Evolutionary conservation across 2,329 filamentous ascomycete genomes (phyloP), one percentile per base, ranked within the genome.

Genomic region (Calcarisporium arbuscula): DNA sequence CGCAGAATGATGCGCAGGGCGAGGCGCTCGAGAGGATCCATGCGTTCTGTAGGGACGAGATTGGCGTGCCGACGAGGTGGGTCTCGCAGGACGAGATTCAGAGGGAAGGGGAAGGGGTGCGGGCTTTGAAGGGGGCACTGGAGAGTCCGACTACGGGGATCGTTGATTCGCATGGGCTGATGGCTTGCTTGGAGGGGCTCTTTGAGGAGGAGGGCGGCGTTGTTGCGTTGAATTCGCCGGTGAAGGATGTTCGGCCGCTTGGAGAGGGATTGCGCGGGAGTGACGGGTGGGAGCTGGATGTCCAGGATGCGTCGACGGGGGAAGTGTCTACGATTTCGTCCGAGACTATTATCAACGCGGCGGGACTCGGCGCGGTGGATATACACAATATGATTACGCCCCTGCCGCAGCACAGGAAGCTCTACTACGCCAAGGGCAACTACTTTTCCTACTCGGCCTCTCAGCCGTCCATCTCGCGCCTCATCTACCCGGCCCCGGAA

Each of bases 401-500:
- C 0, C 47, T 62, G 0, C 57, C 64, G 1, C 61, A 72, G 5
- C 77, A 77, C 32, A 64, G 66, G 25, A 72, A 60, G 17, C 73
- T 87, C 5, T 85, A 76, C 66, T 96, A 83, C 61, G 90, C 90
- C 39, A 98, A 98, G 65, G 92, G 92, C 1, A 90, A 86, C 41
- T 98, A 98, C 65, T 96, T 94, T 64, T 84, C 82, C 19, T 96
- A 95, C 64, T 61, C 72, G 0, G 66, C 77, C 2, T 75, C 80
- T 0, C 52, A 53, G 1, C 89, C 87, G 0, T 55, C 50, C 19
- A 77, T 89, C 9, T 67, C 62, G 3, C 85, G 83, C 0, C 75
- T 98, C 16, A 70, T 98, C 32, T 98, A 96, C 53, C 92, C 92
- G 0, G 88, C 84, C 0, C 88, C 90, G 0, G 69, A 84, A 8